Conservation (phyloP, 78 protist genomes). For the slime mould (Dictyostelium discoideum) region DNA sequence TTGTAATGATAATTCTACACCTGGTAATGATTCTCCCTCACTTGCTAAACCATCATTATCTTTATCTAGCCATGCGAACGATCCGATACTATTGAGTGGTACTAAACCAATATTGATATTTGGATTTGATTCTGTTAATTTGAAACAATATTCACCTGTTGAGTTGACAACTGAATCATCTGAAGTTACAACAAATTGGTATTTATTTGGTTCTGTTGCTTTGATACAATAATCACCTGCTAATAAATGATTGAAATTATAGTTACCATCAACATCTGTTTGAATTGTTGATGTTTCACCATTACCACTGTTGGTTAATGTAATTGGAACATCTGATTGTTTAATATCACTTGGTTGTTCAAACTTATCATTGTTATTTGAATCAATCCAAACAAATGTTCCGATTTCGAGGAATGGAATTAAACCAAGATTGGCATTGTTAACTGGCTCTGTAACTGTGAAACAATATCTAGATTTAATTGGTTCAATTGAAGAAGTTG, state of each 20-base stretch:
- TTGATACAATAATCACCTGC: conserved; percentile 14
- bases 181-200: not conserved
- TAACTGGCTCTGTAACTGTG: not conserved
- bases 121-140: not conserved
- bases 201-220: not conserved
- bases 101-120: not conserved
- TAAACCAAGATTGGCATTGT: not conserved
- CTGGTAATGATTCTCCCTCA: not conserved
- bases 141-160: conserved; percentile 9
- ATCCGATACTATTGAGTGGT: not conserved
- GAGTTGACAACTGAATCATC: not conserved
- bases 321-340: not conserved
- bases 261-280: not conserved
- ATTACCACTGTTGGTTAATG: not conserved
- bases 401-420: not conserved
- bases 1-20: not conserved
- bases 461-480: not conserved
- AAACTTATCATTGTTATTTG: not conserved
- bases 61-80: not conserved
- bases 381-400: not conserved
- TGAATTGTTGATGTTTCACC: not conserved
- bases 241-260: not conserved
- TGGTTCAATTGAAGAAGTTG: not conserved
- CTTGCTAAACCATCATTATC: not conserved
- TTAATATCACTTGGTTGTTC: not conserved